phyloP scores from a whole-genome alignment of 1,284 basidiomycete species.

The Veloboletus limbatus region DNA sequence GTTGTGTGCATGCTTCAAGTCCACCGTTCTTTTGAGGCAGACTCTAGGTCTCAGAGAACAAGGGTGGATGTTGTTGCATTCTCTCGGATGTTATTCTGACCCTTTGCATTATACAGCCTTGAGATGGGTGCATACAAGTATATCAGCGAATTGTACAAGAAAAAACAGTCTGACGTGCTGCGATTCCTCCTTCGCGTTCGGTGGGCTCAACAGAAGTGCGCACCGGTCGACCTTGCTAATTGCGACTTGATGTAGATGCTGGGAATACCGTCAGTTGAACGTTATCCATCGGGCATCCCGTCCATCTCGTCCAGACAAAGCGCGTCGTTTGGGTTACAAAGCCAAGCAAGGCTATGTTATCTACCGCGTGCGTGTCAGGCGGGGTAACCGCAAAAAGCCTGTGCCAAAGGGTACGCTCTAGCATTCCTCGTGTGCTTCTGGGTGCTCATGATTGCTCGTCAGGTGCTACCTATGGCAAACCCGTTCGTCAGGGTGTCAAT shows the following conservation, averaged over 20 bases:
- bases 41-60: constrained; percentile 7
- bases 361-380: constrained; percentile 96
- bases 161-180: constrained; percentile 96
- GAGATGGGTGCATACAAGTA: constrained; percentile 96
- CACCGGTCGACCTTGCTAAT: constrained; percentile 10
- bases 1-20: not conserved
- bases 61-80: constrained; percentile 28
- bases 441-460: constrained; percentile 5
- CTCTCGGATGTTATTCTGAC: constrained; percentile 27
- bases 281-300: constrained; percentile 98
- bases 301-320: constrained; percentile 98
- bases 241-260: constrained; percentile 68
- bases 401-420: constrained; percentile 82
- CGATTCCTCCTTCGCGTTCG: constrained; percentile 98
- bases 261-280: constrained; percentile 98
- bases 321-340: constrained; percentile 98
- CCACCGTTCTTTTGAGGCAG: constrained; percentile 11
- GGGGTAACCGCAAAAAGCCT: constrained; percentile 99
- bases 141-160: constrained; percentile 93
- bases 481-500: constrained; percentile 99
- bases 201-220: constrained; percentile 43
- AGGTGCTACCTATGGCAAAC: constrained; percentile 99
- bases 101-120: constrained; percentile 21
- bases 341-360: constrained; percentile 99
- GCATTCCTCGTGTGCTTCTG: constrained; percentile 1